Conservation (phyloP, 768 basidiomycete genomes). For the Cystofilobasidium capitatum region DNA sequence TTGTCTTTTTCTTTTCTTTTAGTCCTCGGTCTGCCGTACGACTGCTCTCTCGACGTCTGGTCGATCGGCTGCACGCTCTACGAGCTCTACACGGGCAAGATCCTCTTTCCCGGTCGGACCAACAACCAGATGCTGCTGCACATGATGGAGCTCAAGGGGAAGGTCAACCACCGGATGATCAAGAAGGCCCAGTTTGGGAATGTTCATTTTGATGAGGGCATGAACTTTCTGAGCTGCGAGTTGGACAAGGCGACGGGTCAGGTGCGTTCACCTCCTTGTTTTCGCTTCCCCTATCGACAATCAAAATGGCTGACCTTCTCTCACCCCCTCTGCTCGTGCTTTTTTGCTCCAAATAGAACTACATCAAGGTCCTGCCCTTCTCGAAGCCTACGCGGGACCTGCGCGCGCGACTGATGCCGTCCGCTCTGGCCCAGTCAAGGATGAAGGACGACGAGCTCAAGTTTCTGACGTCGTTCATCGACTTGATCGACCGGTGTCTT, state of each 20-base stretch:
- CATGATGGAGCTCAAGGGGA: slow-evolving; percentile 96
- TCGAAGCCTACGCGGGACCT: slow-evolving; percentile 75
- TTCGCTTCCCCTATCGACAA: neutral
- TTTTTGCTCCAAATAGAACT: slow-evolving; percentile 51
- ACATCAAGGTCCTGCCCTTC: slow-evolving; percentile 66
- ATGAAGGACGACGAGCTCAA: slow-evolving; percentile 83
- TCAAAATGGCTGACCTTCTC: neutral
- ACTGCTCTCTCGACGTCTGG: slow-evolving; percentile 89
- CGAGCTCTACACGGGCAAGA: slow-evolving; percentile 90
- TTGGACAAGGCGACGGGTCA: slow-evolving; percentile 71
- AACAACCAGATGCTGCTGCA: slow-evolving; percentile 96
- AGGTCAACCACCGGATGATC: slow-evolving; percentile 86
- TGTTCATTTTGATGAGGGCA: slow-evolving; percentile 86
- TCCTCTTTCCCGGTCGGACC: slow-evolving; percentile 88
- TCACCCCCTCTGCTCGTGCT: slow-evolving; percentile 16
- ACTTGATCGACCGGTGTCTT: slow-evolving; percentile 83
- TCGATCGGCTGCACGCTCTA: slow-evolving; percentile 96
- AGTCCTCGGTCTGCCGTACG: slow-evolving; percentile 94
- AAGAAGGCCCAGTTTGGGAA: slow-evolving; percentile 89
- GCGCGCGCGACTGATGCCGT: slow-evolving; percentile 68
- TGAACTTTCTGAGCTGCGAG: slow-evolving; percentile 70
- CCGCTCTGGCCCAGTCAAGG: slow-evolving; percentile 54
- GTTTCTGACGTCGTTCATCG: slow-evolving; percentile 66
- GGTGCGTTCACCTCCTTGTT: slow-evolving; percentile 47
- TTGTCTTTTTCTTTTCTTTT: slow-evolving; percentile 18